Evolutionary conservation across 2,329 filamentous ascomycete genomes (phyloP).

Genomic region (Clarireedia homoeocarpa): DNA sequence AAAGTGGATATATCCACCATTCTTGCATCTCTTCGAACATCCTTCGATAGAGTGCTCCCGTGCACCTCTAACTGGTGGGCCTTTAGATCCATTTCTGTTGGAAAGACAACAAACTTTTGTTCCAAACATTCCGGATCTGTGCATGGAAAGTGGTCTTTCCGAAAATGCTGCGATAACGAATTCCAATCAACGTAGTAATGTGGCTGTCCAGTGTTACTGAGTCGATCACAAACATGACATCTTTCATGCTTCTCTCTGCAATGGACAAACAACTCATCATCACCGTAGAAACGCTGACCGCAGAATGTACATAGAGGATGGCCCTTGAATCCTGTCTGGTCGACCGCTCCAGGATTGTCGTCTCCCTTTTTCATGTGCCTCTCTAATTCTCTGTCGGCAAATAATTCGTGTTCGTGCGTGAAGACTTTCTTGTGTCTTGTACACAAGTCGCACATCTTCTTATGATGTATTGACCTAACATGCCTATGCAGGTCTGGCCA

Average conservation of each 20-base stretch:
- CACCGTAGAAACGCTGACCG: conserved; percentile 84
- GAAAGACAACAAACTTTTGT: conserved; percentile 97
- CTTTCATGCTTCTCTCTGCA: conserved; percentile 91
- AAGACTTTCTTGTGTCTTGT: conserved; percentile 96
- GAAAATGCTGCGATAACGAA: conserved; percentile 78
- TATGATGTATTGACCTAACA: conserved; percentile 73
- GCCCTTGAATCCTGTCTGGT: conserved; percentile 93
- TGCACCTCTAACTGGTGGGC: conserved; percentile 85
- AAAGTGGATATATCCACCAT: conserved; percentile 83
- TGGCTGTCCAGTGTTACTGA: conserved; percentile 42
- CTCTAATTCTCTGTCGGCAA: conserved; percentile 70
- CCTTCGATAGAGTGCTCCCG: conserved; percentile 71
- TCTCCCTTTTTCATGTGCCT: conserved; percentile 88
- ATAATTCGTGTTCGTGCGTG: conserved; percentile 93
- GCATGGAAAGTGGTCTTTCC: conserved; percentile 80
- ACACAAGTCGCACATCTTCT: conserved; percentile 87
- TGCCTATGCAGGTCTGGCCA: conserved; percentile 76
- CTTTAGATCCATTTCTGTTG: conserved; percentile 89
- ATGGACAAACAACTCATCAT: conserved; percentile 89
- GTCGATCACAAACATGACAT: conserved; percentile 84
- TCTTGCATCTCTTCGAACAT: conserved; percentile 73
- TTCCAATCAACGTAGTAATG: conserved; percentile 92
- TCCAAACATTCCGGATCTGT: conserved; percentile 80
- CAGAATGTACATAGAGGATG: conserved; percentile 95
- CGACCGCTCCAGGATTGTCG: conserved; percentile 77